Evolutionary conservation across 495 filamentous ascomycete genomes (phyloP), one percentile per base, ranked within the genome.

Genomic region (Cercophora scortea): DNA sequence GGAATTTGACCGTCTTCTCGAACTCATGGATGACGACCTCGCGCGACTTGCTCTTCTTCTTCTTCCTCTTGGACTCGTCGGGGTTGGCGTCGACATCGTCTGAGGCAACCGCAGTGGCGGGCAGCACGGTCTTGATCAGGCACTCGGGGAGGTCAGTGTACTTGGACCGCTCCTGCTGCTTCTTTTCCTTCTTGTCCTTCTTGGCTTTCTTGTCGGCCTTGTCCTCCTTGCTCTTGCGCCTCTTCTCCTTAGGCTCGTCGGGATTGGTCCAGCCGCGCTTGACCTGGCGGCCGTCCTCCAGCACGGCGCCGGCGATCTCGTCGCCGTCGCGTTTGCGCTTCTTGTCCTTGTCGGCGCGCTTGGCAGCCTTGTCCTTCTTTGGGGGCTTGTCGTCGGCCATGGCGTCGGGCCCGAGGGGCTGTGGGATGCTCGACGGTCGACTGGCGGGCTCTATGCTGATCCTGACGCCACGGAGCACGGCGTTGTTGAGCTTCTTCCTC

Each of bases 261-360:
- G 84, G 74, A 39, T 85, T 85, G 8, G 87, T 92, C 93, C 93
- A 97, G 12, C 92, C 93, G 52, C 93, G 74, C 71, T 92, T 94
- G 42, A 98, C 84, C 59, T 85, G 84, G 38, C 93, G 77, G 32
- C 76, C 83, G 6, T 84, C 73, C 9, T 86, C 79, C 17, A 98
- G 69, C 57, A 90, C 83, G 39, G 85, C 68, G 3, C 89, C 93
- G 10, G 78, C 74, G 0, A 95, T 54, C 1, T 86, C 76, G 32
- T 80, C 77, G 17, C 80, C 71, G 38, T 81, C 80, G 11, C 73
- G 74, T 63, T 87, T 88, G 52, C 74, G 68, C 71, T 89, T 90
- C 67, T 83, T 83, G 34, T 67, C 66, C 47, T 73, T 76, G 38
- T 75, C 61, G 34, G 68, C 63, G 32, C 9, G 19, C 11, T 10